phyloP scores from a whole-genome alignment of 345 rosid species.

The Iberis pinnata region DNA sequence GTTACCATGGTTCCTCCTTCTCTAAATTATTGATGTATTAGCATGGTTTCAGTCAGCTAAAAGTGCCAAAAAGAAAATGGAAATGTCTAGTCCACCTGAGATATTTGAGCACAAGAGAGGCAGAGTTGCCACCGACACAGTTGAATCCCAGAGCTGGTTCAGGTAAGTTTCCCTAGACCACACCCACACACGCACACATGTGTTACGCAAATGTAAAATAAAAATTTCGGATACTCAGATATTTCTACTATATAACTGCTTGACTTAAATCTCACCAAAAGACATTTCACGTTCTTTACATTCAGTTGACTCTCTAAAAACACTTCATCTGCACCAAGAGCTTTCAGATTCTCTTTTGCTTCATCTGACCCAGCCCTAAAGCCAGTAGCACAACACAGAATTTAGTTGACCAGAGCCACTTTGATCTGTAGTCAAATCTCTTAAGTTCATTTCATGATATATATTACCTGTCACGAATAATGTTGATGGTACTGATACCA shows the following conservation, averaged over 20 bases:
- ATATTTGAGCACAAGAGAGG: conserved; percentile 74
- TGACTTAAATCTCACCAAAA: conserved; percentile 48
- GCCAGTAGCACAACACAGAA: no score
- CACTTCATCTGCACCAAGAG: conserved; percentile 76
- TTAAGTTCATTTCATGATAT: not conserved
- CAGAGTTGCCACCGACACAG: conserved; percentile 81
- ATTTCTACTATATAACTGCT: no score
- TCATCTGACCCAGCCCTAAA: conserved; percentile 63
- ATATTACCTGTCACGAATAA: conserved; percentile 73
- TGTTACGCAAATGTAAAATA: not conserved
- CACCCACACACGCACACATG: conserved; percentile 7
- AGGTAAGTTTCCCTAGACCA: conserved; percentile 56
- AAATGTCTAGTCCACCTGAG: conserved; percentile 40
- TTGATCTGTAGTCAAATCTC: no score
- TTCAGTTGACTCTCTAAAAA: conserved; percentile 63
- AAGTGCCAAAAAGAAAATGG: no score
- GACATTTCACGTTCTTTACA: conserved; percentile 71
- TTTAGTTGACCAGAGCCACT: no score
- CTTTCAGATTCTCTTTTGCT: conserved; percentile 51
- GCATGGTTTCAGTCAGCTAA: no score
- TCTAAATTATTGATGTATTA: no score
- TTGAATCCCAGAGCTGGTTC: conserved; percentile 81
- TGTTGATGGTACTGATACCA: conserved; percentile 60
- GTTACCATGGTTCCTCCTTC: conserved; percentile 87
- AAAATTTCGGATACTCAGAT: no score